These are phyloP conservation scores for Volutella citrinella DNA, from an alignment of 2,329 filamentous ascomycete species.

Conservation along the genomic window DNA sequence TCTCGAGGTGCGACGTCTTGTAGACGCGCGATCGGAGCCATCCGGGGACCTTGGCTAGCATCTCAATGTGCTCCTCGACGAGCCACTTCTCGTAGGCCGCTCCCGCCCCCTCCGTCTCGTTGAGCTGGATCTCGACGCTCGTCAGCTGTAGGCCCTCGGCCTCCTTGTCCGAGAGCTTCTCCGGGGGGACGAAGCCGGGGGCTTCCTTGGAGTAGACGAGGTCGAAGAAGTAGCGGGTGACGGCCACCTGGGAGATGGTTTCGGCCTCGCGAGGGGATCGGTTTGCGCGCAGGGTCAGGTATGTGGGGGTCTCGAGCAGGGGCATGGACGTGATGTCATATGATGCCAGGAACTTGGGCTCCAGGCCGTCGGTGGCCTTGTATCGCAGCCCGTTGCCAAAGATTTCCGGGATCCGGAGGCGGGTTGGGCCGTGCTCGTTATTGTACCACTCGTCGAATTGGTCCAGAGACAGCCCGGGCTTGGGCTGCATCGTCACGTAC, in stretches of 20 bases:
- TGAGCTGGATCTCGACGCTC: constrained; percentile 56
- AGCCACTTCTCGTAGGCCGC: constrained; percentile 66
- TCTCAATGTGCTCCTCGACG: constrained; percentile 67
- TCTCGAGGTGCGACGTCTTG: constrained; percentile 62
- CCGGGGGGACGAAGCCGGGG: constrained; percentile 56
- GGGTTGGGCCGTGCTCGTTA: constrained; percentile 83
- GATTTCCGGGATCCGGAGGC: constrained; percentile 72
- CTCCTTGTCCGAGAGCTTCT: constrained; percentile 57
- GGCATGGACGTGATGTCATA: constrained; percentile 80
- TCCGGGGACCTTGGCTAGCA: constrained; percentile 72
- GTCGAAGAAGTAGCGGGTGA: constrained; percentile 71
- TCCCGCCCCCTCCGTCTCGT: constrained; percentile 45
- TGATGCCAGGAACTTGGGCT: constrained; percentile 71
- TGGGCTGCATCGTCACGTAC: constrained; percentile 83
- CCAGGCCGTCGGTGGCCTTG: constrained; percentile 58
- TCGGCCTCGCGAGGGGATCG: constrained; percentile 51
- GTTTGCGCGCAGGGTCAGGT: constrained; percentile 61
- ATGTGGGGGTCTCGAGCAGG: constrained; percentile 66
- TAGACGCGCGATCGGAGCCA: constrained; percentile 75
- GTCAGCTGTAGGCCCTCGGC: constrained; percentile 60
- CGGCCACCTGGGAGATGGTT: constrained; percentile 56
- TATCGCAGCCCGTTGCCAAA: constrained; percentile 77
- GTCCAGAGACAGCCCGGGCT: constrained; percentile 58
- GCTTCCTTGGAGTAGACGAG: constrained; percentile 55
- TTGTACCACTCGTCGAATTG: constrained; percentile 94